Percentiles rank a stretch among this genome's conserved stretches.
Conservation (phyloP, 257 asterid genomes). For the Primulina eburnea region DNA sequence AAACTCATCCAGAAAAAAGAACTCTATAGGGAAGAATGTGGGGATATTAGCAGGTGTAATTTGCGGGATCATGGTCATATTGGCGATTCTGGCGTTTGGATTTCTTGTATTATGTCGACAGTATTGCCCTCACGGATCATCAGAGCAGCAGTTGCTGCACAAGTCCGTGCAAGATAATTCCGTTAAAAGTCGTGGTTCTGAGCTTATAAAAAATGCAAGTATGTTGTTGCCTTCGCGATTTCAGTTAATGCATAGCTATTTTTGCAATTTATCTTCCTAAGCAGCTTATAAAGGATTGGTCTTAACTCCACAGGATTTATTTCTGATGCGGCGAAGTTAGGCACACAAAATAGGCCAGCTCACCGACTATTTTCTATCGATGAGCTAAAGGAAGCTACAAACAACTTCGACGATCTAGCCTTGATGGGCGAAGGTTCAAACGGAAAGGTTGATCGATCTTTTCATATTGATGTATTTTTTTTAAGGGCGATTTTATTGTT, state of each 20-base stretch:
- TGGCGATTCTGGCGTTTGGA: conserved; percentile 41
- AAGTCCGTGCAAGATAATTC: conserved; percentile 46
- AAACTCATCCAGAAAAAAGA: conserved; percentile 19
- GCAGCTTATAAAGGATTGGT: conserved; percentile 6
- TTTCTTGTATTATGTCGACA: conserved; percentile 43
- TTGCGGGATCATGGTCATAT: conserved; percentile 35
- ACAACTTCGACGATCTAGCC: conserved; percentile 41
- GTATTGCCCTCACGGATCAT: conserved; percentile 41
- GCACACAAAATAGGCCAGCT: conserved; percentile 39
- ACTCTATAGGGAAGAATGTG: conserved; percentile 28
- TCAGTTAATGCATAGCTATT: background rate
- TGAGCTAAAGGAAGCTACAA: conserved; percentile 63
- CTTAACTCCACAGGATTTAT: conserved; percentile 46
- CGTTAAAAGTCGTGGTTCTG: conserved; percentile 40
- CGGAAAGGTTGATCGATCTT: conserved; percentile 45
- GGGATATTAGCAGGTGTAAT: conserved; percentile 45
- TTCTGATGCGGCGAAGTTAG: conserved; percentile 50
- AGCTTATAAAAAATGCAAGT: conserved; percentile 55
- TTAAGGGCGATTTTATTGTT: background rate
- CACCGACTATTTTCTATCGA: conserved; percentile 48
- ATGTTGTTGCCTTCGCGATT: conserved; percentile 24
- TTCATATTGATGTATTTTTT: background rate
- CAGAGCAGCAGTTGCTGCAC: conserved; percentile 58
- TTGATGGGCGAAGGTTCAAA: conserved; percentile 56
- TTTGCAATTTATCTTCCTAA: background rate